These are phyloP conservation scores for Annulohypoxylon bovei DNA, from an alignment of 495 filamentous ascomycete genomes.

Conservation along the genomic window DNA sequence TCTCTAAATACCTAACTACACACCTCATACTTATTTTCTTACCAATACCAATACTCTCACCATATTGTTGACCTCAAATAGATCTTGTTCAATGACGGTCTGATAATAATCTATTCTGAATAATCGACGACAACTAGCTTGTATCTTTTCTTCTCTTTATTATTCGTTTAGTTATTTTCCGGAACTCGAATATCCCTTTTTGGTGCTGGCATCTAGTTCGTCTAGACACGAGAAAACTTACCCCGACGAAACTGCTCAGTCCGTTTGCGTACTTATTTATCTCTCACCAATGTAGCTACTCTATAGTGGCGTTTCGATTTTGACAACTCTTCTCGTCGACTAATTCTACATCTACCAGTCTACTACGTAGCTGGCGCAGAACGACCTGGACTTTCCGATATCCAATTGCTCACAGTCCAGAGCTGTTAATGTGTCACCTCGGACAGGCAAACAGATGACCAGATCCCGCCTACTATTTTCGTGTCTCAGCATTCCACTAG, in stretches of 20 bases:
- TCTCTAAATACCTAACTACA: not conserved
- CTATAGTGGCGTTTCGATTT: constrained; percentile 14
- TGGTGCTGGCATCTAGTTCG: constrained; percentile 14
- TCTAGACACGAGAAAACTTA: constrained; percentile 19
- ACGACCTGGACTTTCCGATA: constrained; percentile 21
- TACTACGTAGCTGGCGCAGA: constrained; percentile 15
- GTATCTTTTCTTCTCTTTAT: constrained; percentile 10
- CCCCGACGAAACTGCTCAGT: constrained; percentile 10
- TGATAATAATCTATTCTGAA: constrained; percentile 11
- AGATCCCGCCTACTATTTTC: constrained; percentile 32
- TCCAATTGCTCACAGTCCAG: constrained; percentile 28
- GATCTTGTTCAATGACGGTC: not conserved
- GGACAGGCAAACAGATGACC: constrained; percentile 40
- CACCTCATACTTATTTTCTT: constrained; percentile 25
- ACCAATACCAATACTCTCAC: constrained; percentile 15
- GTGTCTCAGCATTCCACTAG: constrained; percentile 29
- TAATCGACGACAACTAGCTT: constrained; percentile 12
- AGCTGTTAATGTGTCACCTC: constrained; percentile 37
- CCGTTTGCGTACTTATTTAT: constrained; percentile 21
- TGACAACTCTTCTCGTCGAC: not conserved
- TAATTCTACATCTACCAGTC: constrained; percentile 9
- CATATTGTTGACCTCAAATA: constrained; percentile 5
- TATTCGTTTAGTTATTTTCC: constrained; percentile 19
- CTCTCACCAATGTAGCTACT: constrained; percentile 18
- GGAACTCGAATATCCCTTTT: constrained; percentile 5